A percentile compares a stretch with the other conserved stretches of the same genome.
These are phyloP conservation scores for Cyclotella distinguenda DNA, from an alignment of 108 stramenopile genomes.

Conservation along the genomic window DNA sequence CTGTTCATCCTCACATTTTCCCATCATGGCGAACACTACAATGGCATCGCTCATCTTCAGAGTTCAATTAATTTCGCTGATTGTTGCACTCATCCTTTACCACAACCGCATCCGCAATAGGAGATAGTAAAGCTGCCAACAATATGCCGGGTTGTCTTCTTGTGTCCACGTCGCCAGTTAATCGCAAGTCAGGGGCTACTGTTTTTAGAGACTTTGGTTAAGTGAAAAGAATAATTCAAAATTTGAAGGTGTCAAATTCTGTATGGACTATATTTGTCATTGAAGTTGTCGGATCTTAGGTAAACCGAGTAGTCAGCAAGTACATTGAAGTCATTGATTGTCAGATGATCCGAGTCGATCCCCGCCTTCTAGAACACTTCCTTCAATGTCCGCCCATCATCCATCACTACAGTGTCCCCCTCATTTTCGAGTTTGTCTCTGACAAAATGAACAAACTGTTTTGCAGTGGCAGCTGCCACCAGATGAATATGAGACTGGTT, in stretches of 20 bases:
- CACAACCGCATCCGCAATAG: too few species aligned
- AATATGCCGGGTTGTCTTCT: slow-evolving; percentile 85
- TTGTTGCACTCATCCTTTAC: too few species aligned
- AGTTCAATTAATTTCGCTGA: too few species aligned
- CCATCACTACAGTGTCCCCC: slow-evolving; percentile 72
- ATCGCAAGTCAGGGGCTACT: slow-evolving; percentile 50
- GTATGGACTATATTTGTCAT: slow-evolving; percentile 97
- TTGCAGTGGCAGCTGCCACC: slow-evolving; percentile 96
- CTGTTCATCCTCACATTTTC: too few species aligned
- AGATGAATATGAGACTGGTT: too few species aligned
- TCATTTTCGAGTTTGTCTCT: slow-evolving; percentile 92
- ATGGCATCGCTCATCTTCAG: too few species aligned
- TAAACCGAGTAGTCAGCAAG: slow-evolving; percentile 98
- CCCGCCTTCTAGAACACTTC: slow-evolving; percentile 87
- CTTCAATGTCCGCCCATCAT: slow-evolving; percentile 76
- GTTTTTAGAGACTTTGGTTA: too few species aligned
- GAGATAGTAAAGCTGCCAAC: slow-evolving; percentile 93
- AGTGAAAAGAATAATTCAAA: too few species aligned
- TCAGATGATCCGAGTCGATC: slow-evolving; percentile 95
- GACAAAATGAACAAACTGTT: slow-evolving; percentile 98
- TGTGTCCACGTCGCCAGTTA: slow-evolving; percentile 83
- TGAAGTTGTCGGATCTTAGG: slow-evolving; percentile 99
- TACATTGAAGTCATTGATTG: slow-evolving; percentile 99
- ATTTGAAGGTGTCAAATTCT: too few species aligned
- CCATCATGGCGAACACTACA: too few species aligned